Percentiles rank a stretch among this genome's conserved stretches.
phyloP scores from a whole-genome alignment of 2,329 filamentous ascomycete species.

The Aspergillus spinulosporus region DNA sequence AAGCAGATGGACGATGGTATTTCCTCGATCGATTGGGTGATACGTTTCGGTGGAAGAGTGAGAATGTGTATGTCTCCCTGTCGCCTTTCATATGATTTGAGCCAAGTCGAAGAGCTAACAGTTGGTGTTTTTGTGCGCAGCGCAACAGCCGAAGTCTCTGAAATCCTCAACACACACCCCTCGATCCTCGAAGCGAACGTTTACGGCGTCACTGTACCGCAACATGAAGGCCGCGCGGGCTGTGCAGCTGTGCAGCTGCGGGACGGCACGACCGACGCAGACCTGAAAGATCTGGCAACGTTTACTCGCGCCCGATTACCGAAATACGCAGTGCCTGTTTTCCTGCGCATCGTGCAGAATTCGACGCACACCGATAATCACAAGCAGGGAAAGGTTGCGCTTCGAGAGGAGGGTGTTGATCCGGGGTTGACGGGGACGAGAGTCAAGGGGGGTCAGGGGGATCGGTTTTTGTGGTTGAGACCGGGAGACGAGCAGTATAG shows the following conservation, averaged over 20 bases:
- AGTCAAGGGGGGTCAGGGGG: constrained; percentile 44
- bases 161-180: constrained; percentile 60
- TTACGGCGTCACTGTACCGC: constrained; percentile 66
- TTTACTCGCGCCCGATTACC: constrained; percentile 64
- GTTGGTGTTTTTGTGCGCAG: constrained; percentile 1
- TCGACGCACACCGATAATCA: constrained; percentile 61
- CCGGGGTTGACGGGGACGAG: constrained; percentile 50
- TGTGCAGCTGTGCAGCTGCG: constrained; percentile 60
- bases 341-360: constrained; percentile 62
- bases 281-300: constrained; percentile 61
- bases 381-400: constrained; percentile 74
- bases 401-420: constrained; percentile 68
- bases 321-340: constrained; percentile 73
- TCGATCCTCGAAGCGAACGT: constrained; percentile 67
- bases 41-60: constrained; percentile 73
- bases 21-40: constrained; percentile 71
- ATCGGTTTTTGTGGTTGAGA: constrained; percentile 55
- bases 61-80: constrained; percentile 56
- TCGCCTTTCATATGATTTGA: not conserved
- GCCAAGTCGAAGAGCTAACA: constrained; percentile 8
- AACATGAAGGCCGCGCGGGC: constrained; percentile 68
- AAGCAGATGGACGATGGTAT: constrained; percentile 65
- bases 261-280: constrained; percentile 45
- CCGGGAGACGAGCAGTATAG: constrained; percentile 56
- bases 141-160: constrained; percentile 64